Conservation (phyloP, 1,139 yeast species). For the Hyphopichia burtonii region DNA sequence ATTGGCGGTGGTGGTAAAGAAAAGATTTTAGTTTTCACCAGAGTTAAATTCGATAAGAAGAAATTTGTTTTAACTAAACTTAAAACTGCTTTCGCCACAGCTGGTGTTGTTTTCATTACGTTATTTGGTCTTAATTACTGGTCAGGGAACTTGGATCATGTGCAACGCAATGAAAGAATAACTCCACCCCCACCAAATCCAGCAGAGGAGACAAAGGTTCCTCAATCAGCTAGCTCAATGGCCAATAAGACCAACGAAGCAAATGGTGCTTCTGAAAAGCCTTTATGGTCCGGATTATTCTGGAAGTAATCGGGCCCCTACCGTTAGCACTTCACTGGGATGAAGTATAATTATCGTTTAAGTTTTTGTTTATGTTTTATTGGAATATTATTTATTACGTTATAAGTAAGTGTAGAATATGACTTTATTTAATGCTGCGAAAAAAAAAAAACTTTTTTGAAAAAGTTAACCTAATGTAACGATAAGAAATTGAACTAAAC, state of each 20-base stretch:
- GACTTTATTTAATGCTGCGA: not conserved
- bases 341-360: not conserved
- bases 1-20: slow-evolving; percentile 31
- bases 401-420: not conserved
- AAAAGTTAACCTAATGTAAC: too few species aligned
- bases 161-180: not conserved
- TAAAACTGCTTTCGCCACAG: slow-evolving; percentile 30
- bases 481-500: not conserved
- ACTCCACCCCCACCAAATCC: not conserved
- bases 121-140: slow-evolving; percentile 29
- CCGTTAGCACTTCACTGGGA: not conserved
- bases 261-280: not conserved
- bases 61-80: slow-evolving; percentile 13
- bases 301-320: slow-evolving; percentile 1
- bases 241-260: too few species aligned
- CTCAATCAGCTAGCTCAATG: too few species aligned
- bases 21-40: slow-evolving; percentile 28
- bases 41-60: slow-evolving; percentile 8
- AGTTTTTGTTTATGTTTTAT: not conserved
- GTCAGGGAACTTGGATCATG: slow-evolving; percentile 15
- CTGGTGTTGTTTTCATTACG: slow-evolving; percentile 32
- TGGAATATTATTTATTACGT: not conserved
- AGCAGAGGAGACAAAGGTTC: not conserved
- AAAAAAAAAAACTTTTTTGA: not conserved
- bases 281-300: not conserved